Evolutionary conservation across 768 basidiomycete genomes (phyloP), one percentile per base, ranked within the genome.

Genomic region (Daedalea quercina): DNA sequence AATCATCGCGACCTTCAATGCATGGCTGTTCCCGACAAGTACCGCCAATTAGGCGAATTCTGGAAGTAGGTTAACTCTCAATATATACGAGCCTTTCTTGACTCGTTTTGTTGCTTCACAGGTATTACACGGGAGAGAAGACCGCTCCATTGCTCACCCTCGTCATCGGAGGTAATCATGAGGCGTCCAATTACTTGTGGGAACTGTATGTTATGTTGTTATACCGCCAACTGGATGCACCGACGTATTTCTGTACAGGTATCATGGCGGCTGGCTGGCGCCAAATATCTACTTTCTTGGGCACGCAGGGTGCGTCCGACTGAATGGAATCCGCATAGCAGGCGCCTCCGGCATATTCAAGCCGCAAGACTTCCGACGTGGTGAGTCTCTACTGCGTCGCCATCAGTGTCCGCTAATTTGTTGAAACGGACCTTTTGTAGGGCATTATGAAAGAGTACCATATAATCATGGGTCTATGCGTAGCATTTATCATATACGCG

Each of bases 201-300:
- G 96, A 99, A 67, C 69, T 96, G 90, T 92, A 62, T 69, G 88
- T 72, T 26, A 31, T 31, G 15, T n/a, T n/a, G n/a, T n/a, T 31
- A 25, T 8, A 25, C 45, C 15, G 3, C 33, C 3, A 20, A 19
- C 25, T 9, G n/a, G 25, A 23, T 22, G 28, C 13, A 26, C 24
- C 25, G 24, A 47, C 45, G 15, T 20, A 57, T 47, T 8, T 49
- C n/a, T 40, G 9, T 15, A 28, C 37, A 94, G 92, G 53, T 97
- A 93, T 67, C 90, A 98, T 61, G 94, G 95, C 17, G 95, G 94
- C 6, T 98, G 95, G 94, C 69, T 98, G 11, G 96, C 95, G 0
- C 90, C 89, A 0, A 94, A 96, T 63, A 94, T 99, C 50, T 99
- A 96, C 69, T 98, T 90, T 67, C 79, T 99, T 2, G 96, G 96